Conservation (phyloP, 1,284 basidiomycete genomes). For the Marasmius oreades region DNA sequence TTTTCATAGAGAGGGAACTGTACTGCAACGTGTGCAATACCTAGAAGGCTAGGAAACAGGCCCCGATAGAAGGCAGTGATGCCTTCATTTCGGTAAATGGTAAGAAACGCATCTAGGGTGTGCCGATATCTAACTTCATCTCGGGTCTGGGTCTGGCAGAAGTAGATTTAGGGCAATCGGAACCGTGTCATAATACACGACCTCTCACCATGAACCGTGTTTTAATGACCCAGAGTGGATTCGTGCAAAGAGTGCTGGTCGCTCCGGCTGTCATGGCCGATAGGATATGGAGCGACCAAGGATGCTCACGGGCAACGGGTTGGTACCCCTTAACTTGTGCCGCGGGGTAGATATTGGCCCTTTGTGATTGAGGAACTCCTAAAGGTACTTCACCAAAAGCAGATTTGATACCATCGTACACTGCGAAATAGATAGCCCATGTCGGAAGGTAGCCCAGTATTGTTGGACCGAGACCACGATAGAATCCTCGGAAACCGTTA, state of each 20-base stretch:
- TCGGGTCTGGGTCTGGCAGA: slow-evolving; percentile 68
- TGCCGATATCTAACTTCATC: slow-evolving; percentile 78
- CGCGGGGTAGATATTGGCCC: slow-evolving; percentile 65
- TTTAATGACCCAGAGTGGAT: slow-evolving; percentile 96
- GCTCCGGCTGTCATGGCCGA: slow-evolving; percentile 94
- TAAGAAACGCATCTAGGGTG: slow-evolving; percentile 81
- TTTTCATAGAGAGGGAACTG: slow-evolving; percentile 96
- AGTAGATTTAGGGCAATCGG: neutral
- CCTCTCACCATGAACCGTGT: slow-evolving; percentile 89
- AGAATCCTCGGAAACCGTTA: slow-evolving; percentile 83
- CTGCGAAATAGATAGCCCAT: slow-evolving; percentile 98
- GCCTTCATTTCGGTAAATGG: slow-evolving; percentile 87
- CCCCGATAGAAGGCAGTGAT: slow-evolving; percentile 87
- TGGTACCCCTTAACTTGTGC: slow-evolving; percentile 80
- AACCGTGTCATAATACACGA: slow-evolving; percentile 16
- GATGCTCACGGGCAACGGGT: slow-evolving; percentile 69
- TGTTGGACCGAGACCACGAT: slow-evolving; percentile 93
- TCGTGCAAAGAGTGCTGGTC: slow-evolving; percentile 86
- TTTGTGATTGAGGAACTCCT: slow-evolving; percentile 30
- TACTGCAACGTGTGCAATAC: slow-evolving; percentile 89
- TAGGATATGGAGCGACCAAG: slow-evolving; percentile 82
- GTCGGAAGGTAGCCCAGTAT: slow-evolving; percentile 93
- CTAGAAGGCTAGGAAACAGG: slow-evolving; percentile 82
- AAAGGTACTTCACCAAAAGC: slow-evolving; percentile 66
- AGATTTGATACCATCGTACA: slow-evolving; percentile 91